Evolutionary conservation across 2,329 filamentous ascomycete species (phyloP).

Genomic region (Pestalotiopsis sp.): DNA sequence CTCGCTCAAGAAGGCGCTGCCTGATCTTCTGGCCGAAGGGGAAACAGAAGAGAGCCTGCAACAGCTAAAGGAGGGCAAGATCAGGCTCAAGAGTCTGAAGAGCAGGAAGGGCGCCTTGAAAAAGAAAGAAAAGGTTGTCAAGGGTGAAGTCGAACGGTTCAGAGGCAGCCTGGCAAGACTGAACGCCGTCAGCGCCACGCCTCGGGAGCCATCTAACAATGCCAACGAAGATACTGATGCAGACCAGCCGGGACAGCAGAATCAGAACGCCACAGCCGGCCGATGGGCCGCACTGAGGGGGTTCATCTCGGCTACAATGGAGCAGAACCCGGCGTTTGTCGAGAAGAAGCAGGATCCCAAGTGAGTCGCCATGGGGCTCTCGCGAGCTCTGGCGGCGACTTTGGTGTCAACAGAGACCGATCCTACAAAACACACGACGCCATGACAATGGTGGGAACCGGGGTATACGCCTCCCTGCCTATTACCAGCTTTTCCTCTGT

Average conservation of each 20-base stretch:
- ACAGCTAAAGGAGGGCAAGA: slow-evolving; percentile 55
- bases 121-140: slow-evolving; percentile 78
- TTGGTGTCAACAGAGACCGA: not conserved
- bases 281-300: slow-evolving; percentile 80
- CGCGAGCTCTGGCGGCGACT: not conserved
- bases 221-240: slow-evolving; percentile 16
- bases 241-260: slow-evolving; percentile 5
- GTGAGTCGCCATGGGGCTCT: slow-evolving; percentile 13
- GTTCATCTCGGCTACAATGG: slow-evolving; percentile 86
- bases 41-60: slow-evolving; percentile 44
- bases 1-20: slow-evolving; percentile 77
- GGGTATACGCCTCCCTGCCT: no score
- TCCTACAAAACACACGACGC: no score
- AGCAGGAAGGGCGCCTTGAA: slow-evolving; percentile 78
- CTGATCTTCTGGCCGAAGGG: slow-evolving; percentile 54
- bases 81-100: slow-evolving; percentile 73
- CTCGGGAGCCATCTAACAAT: slow-evolving; percentile 9
- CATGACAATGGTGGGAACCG: no score
- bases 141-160: slow-evolving; percentile 80
- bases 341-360: slow-evolving; percentile 22
- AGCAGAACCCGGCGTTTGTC: slow-evolving; percentile 79
- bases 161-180: slow-evolving; percentile 79
- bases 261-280: slow-evolving; percentile 45
- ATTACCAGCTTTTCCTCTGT: no score
- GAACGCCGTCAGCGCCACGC: slow-evolving; percentile 38